Percentiles rank a stretch among this genome's conserved stretches.
Evolutionary conservation across 495 filamentous ascomycete genomes (phyloP).

Genomic region (Clohesyomyces aquaticus): DNA sequence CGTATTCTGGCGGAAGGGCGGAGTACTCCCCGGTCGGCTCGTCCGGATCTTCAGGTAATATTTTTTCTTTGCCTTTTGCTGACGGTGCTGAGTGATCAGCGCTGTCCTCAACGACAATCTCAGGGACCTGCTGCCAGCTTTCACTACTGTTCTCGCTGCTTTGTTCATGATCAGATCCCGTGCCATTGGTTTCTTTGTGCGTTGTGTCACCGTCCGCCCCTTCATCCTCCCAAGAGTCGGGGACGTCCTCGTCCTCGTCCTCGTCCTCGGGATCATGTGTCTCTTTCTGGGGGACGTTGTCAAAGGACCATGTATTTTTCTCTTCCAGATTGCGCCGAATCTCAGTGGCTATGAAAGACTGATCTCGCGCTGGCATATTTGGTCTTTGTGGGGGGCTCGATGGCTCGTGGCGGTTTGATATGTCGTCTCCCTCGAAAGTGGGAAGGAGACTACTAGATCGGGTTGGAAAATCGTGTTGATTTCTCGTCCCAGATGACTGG

Average conservation of each 20-base stretch:
- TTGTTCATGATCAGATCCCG: constrained; percentile 26
- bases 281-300: neutral
- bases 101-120: constrained; percentile 14
- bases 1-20: no score
- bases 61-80: constrained; percentile 32
- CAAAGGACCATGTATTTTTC: constrained; percentile 32
- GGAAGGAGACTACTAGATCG: constrained; percentile 12
- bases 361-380: constrained; percentile 43
- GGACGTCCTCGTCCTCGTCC: constrained; percentile 6
- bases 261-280: constrained; percentile 1
- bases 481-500: neutral
- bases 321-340: constrained; percentile 46
- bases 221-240: constrained; percentile 26
- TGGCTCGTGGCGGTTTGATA: neutral
- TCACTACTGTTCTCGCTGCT: constrained; percentile 38
- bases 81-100: neutral
- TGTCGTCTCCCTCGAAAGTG: neutral
- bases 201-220: neutral
- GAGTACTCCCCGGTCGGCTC: neutral
- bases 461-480: neutral
- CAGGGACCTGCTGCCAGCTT: constrained; percentile 40
- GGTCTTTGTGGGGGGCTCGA: constrained; percentile 32
- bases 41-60: constrained; percentile 8
- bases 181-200: neutral
- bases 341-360: constrained; percentile 44